Evolutionary conservation across 163 green algal species (phyloP).

Genomic region (Volvox carteri): DNA sequence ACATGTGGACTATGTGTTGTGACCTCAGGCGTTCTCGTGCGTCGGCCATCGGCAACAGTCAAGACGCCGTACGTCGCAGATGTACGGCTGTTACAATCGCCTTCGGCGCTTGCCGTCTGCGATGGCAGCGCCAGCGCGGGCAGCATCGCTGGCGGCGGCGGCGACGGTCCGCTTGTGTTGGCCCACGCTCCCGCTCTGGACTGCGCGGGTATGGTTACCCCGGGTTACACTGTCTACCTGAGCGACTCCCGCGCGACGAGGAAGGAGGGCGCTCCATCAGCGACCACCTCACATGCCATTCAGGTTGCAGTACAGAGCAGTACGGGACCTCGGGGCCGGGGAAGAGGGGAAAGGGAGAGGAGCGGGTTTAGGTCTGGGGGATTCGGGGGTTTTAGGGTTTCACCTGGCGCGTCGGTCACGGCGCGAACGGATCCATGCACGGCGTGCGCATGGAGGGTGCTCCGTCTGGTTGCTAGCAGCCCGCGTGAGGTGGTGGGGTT

Average conservation of each 20-base stretch:
- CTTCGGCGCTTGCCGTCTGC: neutral
- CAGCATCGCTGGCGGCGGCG: neutral
- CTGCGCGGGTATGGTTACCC: slow-evolving; percentile 59
- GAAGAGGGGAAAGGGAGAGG: too few species aligned
- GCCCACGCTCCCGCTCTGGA: slow-evolving; percentile 62
- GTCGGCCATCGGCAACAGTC: slow-evolving; percentile 46
- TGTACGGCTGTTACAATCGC: slow-evolving; percentile 38
- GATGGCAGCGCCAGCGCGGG: neutral
- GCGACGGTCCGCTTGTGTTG: slow-evolving; percentile 11
- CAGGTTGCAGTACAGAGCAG: too few species aligned
- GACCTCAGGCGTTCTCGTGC: neutral
- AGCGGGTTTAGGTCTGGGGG: too few species aligned
- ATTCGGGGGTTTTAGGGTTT: too few species aligned
- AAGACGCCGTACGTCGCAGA: slow-evolving; percentile 63
- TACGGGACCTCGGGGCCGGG: too few species aligned
- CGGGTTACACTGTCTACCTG: slow-evolving; percentile 47
- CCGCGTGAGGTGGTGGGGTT: too few species aligned
- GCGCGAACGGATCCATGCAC: too few species aligned
- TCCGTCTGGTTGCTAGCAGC: too few species aligned
- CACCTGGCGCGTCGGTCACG: too few species aligned
- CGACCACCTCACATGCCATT: slow-evolving; percentile 41
- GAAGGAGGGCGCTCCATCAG: neutral
- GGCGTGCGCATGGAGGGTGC: too few species aligned
- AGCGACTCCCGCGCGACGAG: slow-evolving; percentile 1
- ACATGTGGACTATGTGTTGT: too few species aligned